Conservation (phyloP, 305 asterid genomes). For the Solanum hybrid region DNA sequence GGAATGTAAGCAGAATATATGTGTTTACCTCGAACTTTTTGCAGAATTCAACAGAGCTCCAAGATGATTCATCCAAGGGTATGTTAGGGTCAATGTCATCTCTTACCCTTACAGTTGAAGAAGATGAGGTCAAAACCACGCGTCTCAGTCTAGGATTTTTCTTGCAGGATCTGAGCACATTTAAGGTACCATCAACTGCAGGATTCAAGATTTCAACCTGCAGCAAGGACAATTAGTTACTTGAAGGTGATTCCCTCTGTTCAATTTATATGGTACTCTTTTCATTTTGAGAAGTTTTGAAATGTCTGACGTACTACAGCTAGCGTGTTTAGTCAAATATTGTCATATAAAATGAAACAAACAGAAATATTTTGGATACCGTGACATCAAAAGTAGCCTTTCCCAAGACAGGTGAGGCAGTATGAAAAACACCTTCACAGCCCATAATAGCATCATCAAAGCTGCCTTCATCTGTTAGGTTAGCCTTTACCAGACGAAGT, state of each 20-base stretch:
- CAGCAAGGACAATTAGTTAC: not conserved
- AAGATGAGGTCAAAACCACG: slow-evolving; percentile 82
- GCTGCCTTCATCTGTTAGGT: slow-evolving; percentile 27
- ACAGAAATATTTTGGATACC: slow-evolving; percentile 21
- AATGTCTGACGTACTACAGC: not conserved
- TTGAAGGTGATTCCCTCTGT: not conserved
- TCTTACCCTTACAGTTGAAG: slow-evolving; percentile 64
- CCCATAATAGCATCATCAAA: slow-evolving; percentile 32
- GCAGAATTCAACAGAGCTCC: slow-evolving; percentile 72
- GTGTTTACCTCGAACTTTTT: slow-evolving; percentile 44
- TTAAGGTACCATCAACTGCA: slow-evolving; percentile 79
- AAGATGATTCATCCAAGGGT: slow-evolving; percentile 71
- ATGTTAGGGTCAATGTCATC: slow-evolving; percentile 38
- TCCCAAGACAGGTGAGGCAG: slow-evolving; percentile 41
- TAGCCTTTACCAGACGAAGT: slow-evolving; percentile 22
- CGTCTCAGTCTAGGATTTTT: slow-evolving; percentile 60
- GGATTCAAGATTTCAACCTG: slow-evolving; percentile 75
- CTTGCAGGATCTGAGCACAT: slow-evolving; percentile 74
- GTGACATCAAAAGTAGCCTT: slow-evolving; percentile 36
- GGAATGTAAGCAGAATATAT: not conserved
- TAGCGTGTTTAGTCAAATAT: not conserved
- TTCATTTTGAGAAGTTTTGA: not conserved
- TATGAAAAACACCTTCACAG: slow-evolving; percentile 34
- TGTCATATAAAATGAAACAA: not conserved
- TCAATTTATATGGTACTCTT: not conserved